Conservation (phyloP, 2,329 filamentous ascomycete species). For the Penicillium sumatraense region DNA sequence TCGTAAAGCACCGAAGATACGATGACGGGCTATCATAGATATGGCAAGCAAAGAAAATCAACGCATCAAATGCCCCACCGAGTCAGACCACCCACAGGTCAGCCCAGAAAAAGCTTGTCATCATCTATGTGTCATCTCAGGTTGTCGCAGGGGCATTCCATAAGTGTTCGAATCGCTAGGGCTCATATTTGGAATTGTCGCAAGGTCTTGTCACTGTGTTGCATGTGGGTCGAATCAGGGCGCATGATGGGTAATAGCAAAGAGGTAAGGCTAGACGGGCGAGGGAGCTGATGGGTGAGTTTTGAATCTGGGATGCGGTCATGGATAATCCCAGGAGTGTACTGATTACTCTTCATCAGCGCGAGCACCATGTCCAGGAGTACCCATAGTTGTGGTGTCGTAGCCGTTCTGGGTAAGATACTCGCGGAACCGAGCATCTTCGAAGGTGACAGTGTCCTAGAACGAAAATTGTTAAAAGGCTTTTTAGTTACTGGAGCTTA, state of each 20-base stretch:
- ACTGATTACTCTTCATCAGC: neutral
- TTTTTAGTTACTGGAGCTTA: neutral
- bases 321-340: neutral
- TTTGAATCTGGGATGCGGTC: neutral
- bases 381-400: constrained; percentile 67
- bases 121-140: neutral
- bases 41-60: constrained; percentile 5
- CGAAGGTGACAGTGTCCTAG: constrained; percentile 79
- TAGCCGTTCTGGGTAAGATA: constrained; percentile 77
- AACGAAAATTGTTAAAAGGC: neutral
- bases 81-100: constrained; percentile 21
- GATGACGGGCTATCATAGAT: constrained; percentile 6
- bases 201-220: constrained; percentile 12
- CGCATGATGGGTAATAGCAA: neutral
- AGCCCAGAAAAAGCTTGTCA: constrained; percentile 12
- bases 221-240: constrained; percentile 16
- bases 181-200: constrained; percentile 6
- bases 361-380: constrained; percentile 17
- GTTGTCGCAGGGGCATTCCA: neutral
- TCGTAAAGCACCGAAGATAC: neutral
- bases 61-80: constrained; percentile 12
- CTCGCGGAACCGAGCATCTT: constrained; percentile 75
- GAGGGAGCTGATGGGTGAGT: neutral
- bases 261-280: neutral
- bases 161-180: constrained; percentile 12